Conservation (phyloP, 2,329 filamentous ascomycete species). For the Cordyceps pruinosa region DNA sequence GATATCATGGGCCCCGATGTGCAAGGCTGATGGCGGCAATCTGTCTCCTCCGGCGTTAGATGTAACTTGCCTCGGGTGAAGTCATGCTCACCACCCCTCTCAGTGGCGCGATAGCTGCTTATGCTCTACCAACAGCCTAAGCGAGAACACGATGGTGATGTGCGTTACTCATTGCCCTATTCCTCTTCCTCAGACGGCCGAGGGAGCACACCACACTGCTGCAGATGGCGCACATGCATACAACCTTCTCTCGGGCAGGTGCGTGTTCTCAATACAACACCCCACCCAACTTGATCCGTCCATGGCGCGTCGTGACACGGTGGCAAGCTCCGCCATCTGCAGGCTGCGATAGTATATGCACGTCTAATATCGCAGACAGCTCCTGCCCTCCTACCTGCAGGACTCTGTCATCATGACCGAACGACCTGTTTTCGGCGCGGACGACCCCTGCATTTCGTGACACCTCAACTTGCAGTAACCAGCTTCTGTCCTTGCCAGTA, state of each 20-base stretch:
- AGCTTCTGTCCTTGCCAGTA: background rate
- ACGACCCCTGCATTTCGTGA: background rate
- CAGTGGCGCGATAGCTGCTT: background rate
- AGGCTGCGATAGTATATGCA: background rate
- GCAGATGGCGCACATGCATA: background rate
- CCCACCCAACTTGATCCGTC: background rate
- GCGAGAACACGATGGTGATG: background rate
- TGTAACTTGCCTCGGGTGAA: slow-evolving; percentile 5
- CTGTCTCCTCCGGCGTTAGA: background rate
- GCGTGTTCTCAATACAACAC: background rate
- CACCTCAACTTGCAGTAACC: background rate
- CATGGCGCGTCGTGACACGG: background rate
- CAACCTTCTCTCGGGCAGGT: background rate
- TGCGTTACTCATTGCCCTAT: background rate
- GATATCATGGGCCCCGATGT: background rate
- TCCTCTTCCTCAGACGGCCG: background rate
- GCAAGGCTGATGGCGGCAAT: slow-evolving; percentile 2
- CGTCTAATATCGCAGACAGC: background rate
- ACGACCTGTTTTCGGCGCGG: background rate
- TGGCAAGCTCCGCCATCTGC: background rate
- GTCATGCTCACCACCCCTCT: background rate
- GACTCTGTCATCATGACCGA: background rate
- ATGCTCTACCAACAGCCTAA: background rate
- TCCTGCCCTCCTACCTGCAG: background rate
- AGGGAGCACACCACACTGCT: background rate